These are phyloP conservation scores for Hypoxylon sp. DNA, from an alignment of 2,329 filamentous ascomycete species.

Conservation along the genomic window DNA sequence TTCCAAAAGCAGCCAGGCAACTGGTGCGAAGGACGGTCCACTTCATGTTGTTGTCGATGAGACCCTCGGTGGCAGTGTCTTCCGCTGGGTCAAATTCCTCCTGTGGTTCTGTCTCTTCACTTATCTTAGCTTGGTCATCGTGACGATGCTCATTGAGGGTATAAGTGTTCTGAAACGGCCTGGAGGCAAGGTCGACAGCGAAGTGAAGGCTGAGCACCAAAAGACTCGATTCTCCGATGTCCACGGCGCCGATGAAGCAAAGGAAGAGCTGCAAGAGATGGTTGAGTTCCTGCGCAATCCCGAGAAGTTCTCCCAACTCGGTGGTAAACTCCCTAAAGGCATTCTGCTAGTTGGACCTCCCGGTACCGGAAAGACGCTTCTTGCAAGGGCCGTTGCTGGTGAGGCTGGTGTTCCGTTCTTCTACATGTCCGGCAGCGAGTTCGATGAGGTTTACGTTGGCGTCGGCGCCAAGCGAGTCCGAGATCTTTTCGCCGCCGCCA, in stretches of 20 bases:
- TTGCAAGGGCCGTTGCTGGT: constrained; percentile 94
- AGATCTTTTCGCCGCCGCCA: constrained; percentile 88
- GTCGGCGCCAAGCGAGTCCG: constrained; percentile 97
- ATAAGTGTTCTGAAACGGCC: constrained; percentile 85
- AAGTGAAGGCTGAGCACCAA: constrained; percentile 94
- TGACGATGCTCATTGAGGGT: constrained; percentile 87
- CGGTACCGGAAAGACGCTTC: constrained; percentile 96
- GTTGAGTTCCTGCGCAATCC: constrained; percentile 97
- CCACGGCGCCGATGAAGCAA: constrained; percentile 97
- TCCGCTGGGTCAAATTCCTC: constrained; percentile 93
- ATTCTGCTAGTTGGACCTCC: constrained; percentile 95
- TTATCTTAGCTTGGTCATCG: constrained; percentile 83
- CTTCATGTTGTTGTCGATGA: constrained; percentile 97
- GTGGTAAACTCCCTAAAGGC: constrained; percentile 97
- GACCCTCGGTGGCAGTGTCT: constrained; percentile 81
- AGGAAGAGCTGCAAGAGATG: constrained; percentile 96
- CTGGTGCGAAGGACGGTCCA: constrained; percentile 84
- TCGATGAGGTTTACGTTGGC: constrained; percentile 98
- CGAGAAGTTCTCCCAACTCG: constrained; percentile 91
- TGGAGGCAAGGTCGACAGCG: constrained; percentile 77
- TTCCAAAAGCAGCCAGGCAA: constrained; percentile 65
- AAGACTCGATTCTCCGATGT: constrained; percentile 93
- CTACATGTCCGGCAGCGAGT: constrained; percentile 99
- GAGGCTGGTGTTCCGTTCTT: constrained; percentile 99
- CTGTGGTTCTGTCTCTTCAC: constrained; percentile 82